A percentile compares a stretch with the other conserved stretches of the same genome.
phyloP scores from a whole-genome alignment of 228 moss, liverwort and hornwort species.

The Sphagnum magellanicum region DNA sequence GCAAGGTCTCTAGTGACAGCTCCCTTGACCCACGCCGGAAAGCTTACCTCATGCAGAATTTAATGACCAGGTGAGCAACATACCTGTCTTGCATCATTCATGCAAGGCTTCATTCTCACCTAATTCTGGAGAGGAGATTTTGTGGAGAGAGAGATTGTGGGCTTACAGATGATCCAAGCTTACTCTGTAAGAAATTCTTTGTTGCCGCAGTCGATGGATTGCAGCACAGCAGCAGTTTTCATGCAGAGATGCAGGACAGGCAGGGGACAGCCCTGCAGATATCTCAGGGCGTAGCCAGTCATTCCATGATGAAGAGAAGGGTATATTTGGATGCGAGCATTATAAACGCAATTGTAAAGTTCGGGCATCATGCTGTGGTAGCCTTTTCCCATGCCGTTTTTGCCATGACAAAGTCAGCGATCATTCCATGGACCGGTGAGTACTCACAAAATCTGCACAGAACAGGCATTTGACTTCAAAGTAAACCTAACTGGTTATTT shows the following conservation, averaged over 20 bases:
- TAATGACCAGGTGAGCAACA: conserved; percentile 80
- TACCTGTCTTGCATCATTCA: background rate
- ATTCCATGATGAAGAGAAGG: conserved; percentile 62
- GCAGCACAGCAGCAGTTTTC: conserved; percentile 83
- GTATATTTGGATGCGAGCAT: conserved; percentile 85
- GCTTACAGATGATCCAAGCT: background rate
- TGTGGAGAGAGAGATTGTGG: background rate
- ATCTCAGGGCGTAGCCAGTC: conserved; percentile 66
- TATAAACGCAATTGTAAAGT: conserved; percentile 95
- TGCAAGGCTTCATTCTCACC: background rate
- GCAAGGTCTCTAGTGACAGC: conserved; percentile 90
- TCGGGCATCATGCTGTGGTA: conserved; percentile 88
- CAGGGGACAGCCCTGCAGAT: conserved; percentile 46
- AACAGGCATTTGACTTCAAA: no score
- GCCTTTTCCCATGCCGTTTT: conserved; percentile 81
- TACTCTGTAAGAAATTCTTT: background rate
- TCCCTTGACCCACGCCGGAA: conserved; percentile 94
- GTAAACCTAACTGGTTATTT: no score
- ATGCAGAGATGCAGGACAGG: conserved; percentile 18
- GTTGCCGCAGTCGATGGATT: conserved; percentile 81
- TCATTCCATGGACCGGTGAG: conserved; percentile 94
- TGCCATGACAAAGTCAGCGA: conserved; percentile 99
- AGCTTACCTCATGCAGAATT: conserved; percentile 97
- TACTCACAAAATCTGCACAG: background rate
- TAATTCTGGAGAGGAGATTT: background rate